Base-by-base conservation (phyloP, 345 rosid genomes). In the Xanthoceras sorbifolium region DNA sequence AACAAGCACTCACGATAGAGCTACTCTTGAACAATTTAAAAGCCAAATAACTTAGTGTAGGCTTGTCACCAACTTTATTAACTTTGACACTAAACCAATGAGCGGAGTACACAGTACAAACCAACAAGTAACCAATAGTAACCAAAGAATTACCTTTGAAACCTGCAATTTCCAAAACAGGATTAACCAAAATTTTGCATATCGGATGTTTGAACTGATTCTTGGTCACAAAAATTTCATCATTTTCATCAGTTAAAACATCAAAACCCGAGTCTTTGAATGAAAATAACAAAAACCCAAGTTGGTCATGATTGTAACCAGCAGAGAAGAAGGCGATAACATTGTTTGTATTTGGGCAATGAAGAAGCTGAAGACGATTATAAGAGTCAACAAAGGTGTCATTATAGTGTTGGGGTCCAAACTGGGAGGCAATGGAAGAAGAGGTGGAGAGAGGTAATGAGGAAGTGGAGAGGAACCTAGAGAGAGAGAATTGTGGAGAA, bases 51-150 rank as follows among this genome's bases (percentile, higher is more conserved):
- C 42, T 61, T 73, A 85, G 15, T 66, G 28, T 34, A 63, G 79
- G 84, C 40, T 74, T 78, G 11, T 64, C 44, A 68, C 71, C 34
- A 28, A 38, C n/a, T 29, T 61, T 70, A 69, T 26, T 48, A 61
- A 60, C 31, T 59, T 79, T 69, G 42, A 83, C 83, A 61, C 59
- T 67, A 67, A 82, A 88, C 89, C 88, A 88, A 66, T 88, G 81
- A 42, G 78, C 84, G 18, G 86, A 82, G 54, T 77, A 81, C 76
- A 64, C 40, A 9, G 84, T 77, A 73, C 67, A 84, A 67, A 73
- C 91, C 80, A 86, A 72, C 78, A 84, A 36, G 77, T 78, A 84
- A 77, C 91, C 89, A 64, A 86, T 26, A 44, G 14, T n/a, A 44
- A 36, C 15, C 52, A 79, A 75, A 44, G 69, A 60, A 36, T 63